phyloP scores from a whole-genome alignment of 192 early-diverging fungal species.

The Spizellomyces sp. region DNA sequence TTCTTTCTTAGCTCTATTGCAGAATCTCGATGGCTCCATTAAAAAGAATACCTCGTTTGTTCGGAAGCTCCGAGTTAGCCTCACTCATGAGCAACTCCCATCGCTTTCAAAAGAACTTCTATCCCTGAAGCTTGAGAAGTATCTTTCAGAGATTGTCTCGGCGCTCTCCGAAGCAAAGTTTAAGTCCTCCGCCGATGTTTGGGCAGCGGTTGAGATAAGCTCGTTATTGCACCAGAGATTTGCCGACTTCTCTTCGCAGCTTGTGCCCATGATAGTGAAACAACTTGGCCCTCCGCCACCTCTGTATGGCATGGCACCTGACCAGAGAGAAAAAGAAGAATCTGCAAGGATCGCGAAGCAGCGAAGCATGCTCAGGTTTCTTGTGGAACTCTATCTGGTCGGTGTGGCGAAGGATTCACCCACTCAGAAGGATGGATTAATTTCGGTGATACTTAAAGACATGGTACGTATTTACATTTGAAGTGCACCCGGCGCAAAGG shows the following conservation, averaged over 20 bases:
- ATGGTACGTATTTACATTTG: conserved; percentile 36
- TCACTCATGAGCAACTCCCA: conserved; percentile 67
- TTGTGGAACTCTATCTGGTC: conserved; percentile 81
- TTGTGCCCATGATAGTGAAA: conserved; percentile 69
- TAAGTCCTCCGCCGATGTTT: conserved; percentile 72
- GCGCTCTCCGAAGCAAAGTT: conserved; percentile 82
- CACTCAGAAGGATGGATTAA: conserved; percentile 62
- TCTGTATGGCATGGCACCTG: conserved; percentile 57
- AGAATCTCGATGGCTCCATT: conserved; percentile 88
- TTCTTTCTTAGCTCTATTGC: conserved; percentile 4
- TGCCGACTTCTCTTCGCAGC: conserved; percentile 72
- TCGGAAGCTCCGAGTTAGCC: conserved; percentile 77
- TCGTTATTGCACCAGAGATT: conserved; percentile 91
- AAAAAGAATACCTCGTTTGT: conserved; percentile 98
- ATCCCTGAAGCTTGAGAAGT: conserved; percentile 93
- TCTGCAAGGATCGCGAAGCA: conserved; percentile 64
- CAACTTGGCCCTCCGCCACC: conserved; percentile 65
- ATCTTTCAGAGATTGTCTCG: conserved; percentile 87
- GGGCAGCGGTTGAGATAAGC: conserved; percentile 76
- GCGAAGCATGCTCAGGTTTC: conserved; percentile 66
- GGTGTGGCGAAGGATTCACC: conserved; percentile 60
- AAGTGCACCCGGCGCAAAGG: too few species aligned
- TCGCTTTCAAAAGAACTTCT: conserved; percentile 66
- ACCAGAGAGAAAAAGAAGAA: conserved; percentile 91
- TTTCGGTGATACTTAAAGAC: conserved; percentile 40